Evolutionary conservation across 768 basidiomycete genomes (phyloP).

Genomic region (Mycena sanguinolenta): DNA sequence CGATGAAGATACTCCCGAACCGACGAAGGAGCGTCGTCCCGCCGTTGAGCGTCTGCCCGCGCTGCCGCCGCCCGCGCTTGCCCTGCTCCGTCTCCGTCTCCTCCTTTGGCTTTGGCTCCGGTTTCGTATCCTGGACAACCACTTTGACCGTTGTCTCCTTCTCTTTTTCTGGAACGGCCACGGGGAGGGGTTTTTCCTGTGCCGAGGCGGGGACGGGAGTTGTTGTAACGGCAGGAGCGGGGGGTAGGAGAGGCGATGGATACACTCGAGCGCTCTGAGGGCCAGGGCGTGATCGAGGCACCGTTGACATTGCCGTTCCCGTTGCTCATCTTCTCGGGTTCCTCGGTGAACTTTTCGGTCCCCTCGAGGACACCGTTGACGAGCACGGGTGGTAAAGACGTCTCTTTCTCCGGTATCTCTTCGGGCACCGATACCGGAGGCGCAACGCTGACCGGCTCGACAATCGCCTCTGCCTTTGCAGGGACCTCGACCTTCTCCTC

Average conservation of each 20-base stretch:
- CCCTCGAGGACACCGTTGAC: slow-evolving; percentile 18
- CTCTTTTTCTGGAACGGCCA: slow-evolving; percentile 41
- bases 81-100: neutral
- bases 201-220: neutral
- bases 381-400: neutral
- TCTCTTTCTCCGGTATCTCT: neutral
- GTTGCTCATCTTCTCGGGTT: slow-evolving; percentile 56
- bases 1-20: slow-evolving; percentile 79
- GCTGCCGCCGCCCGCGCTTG: slow-evolving; percentile 66
- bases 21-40: slow-evolving; percentile 82
- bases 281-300: neutral
- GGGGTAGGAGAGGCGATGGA: neutral
- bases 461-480: slow-evolving; percentile 61
- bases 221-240: neutral
- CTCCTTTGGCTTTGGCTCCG: slow-evolving; percentile 31
- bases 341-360: neutral
- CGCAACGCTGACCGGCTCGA: slow-evolving; percentile 84
- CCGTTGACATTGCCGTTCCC: slow-evolving; percentile 43
- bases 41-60: slow-evolving; percentile 56
- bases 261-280: neutral
- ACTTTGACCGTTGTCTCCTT: slow-evolving; percentile 54
- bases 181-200: slow-evolving; percentile 49
- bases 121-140: slow-evolving; percentile 64
- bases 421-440: neutral
- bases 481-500: slow-evolving; percentile 64